Conservation (phyloP, 75 land plant species). For the Cupressus sempervirens region DNA sequence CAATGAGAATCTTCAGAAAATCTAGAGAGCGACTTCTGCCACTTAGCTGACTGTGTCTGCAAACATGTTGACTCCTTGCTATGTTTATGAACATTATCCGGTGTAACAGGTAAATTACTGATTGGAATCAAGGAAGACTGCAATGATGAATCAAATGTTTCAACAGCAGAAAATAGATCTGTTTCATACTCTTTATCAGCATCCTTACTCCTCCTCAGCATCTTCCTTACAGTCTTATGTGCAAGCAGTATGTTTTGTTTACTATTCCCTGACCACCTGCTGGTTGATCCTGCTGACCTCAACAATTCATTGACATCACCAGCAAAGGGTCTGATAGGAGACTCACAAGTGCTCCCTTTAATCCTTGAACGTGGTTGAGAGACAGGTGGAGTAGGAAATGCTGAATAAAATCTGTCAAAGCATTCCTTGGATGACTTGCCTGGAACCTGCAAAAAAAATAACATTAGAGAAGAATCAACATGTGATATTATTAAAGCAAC, state of each 20-base stretch:
- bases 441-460: conserved; percentile 51
- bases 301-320: conserved; percentile 27
- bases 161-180: conserved; percentile 62
- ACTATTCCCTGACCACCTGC: conserved; percentile 18
- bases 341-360: conserved; percentile 8
- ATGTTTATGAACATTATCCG: not conserved
- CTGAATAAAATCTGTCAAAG: conserved; percentile 60
- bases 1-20: conserved; percentile 5
- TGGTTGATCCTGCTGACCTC: conserved; percentile 4
- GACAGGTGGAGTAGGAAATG: conserved; percentile 47
- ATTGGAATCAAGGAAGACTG: conserved; percentile 4
- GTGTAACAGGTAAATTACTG: not conserved
- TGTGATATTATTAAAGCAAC: not conserved
- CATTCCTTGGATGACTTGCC: conserved; percentile 88
- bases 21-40: not conserved
- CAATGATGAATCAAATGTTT: conserved; percentile 9
- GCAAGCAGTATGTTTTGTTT: conserved; percentile 30
- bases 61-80: not conserved
- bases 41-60: not conserved
- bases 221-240: conserved; percentile 48
- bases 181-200: conserved; percentile 38
- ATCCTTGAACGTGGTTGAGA: conserved; percentile 37
- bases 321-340: conserved; percentile 24
- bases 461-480: not conserved
- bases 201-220: conserved; percentile 42